A percentile compares a stretch with the other conserved stretches of the same genome.
phyloP scores from a whole-genome alignment of 2,329 filamentous ascomycete genomes.

The Amauroascus verrucosus region DNA sequence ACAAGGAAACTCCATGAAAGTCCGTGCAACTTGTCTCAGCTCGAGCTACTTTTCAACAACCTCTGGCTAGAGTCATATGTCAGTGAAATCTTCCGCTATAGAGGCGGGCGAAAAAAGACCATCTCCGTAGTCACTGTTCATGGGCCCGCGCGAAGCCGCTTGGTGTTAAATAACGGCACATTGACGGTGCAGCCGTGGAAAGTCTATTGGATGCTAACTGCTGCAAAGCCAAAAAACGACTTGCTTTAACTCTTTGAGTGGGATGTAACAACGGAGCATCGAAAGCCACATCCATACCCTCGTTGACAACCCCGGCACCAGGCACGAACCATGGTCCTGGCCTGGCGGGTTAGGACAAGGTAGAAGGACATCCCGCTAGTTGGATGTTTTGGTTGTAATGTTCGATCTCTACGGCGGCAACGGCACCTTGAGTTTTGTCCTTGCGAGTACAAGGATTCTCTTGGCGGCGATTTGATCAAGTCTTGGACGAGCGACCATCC shows the following conservation, averaged over 20 bases:
- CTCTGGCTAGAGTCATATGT: no score
- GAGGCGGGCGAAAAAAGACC: neutral
- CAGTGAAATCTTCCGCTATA: no score
- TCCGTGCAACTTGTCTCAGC: slow-evolving; percentile 3
- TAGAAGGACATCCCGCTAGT: no score
- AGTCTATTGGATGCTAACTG: slow-evolving; percentile 1
- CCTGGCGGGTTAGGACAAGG: neutral
- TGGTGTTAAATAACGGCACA: neutral
- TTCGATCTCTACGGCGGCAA: neutral
- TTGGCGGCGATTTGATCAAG: neutral
- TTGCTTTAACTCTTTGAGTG: no score
- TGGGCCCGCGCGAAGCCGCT: neutral
- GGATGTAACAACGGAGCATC: no score
- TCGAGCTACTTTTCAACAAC: neutral
- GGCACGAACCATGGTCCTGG: slow-evolving; percentile 2
- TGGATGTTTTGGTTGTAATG: no score
- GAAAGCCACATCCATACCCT: neutral
- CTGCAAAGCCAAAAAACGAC: no score
- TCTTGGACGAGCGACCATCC: neutral
- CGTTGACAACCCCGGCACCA: slow-evolving; percentile 9
- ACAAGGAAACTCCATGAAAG: neutral
- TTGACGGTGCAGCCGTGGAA: neutral
- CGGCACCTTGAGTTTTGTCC: neutral
- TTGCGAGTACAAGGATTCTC: neutral
- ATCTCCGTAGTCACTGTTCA: neutral